Conservation (phyloP, 768 basidiomycete genomes). For the Collybiopsis confluens region DNA sequence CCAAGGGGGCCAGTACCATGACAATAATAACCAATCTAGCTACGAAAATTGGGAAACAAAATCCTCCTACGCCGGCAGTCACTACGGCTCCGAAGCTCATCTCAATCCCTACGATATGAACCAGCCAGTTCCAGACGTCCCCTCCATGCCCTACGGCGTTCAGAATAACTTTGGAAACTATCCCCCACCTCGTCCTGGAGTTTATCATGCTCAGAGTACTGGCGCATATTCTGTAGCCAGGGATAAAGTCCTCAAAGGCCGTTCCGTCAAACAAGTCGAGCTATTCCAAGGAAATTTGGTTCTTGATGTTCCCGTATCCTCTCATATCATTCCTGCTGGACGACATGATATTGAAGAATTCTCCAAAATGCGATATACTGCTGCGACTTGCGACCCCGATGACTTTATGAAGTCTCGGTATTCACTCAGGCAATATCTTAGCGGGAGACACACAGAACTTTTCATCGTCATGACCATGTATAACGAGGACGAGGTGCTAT, state of each 20-base stretch:
- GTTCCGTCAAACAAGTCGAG: conserved; percentile 75
- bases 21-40: conserved; percentile 36
- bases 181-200: conserved; percentile 54
- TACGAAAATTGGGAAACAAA: conserved; percentile 59
- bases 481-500: conserved; percentile 84
- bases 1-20: conserved; percentile 17
- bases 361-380: conserved; percentile 84
- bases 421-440: conserved; percentile 74
- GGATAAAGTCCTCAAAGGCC: conserved; percentile 79
- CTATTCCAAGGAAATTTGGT: conserved; percentile 82
- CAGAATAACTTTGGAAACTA: conserved; percentile 39
- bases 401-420: conserved; percentile 78
- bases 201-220: conserved; percentile 41
- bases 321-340: conserved; percentile 69
- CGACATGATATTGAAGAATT: conserved; percentile 65
- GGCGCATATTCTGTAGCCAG: conserved; percentile 64
- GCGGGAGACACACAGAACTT: conserved; percentile 80
- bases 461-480: conserved; percentile 98
- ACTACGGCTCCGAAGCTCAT: conserved; percentile 62
- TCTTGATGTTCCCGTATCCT: conserved; percentile 77
- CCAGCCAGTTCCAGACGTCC: conserved; percentile 53
- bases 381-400: conserved; percentile 86
- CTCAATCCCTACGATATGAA: conserved; percentile 64
- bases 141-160: conserved; percentile 46
- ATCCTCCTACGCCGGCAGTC: conserved; percentile 48